Conservation (phyloP, 176 grass and related monocot species). For the Tuctoria greenei region DNA sequence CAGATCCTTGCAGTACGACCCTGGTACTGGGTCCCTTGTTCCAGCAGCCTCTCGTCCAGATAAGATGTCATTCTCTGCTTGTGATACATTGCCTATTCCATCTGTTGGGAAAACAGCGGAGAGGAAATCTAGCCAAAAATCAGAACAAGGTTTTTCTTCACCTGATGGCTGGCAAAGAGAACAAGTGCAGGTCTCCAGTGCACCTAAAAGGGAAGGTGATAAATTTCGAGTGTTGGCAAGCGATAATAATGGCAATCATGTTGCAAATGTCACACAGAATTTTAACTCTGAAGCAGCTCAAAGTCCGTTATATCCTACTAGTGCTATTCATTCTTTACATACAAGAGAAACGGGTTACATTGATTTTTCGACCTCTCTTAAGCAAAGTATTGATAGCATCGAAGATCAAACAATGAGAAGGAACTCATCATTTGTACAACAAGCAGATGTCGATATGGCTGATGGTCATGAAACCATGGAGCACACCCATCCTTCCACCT, state of each 20-base stretch:
- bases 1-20: conserved; percentile 79
- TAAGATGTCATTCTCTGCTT: conserved; percentile 18
- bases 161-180: conserved; percentile 37
- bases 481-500: conserved; percentile 58
- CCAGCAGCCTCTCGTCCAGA: conserved; percentile 50
- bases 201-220: conserved; percentile 26
- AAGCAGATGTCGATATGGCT: conserved; percentile 43
- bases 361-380: background rate
- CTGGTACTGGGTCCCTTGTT: conserved; percentile 70
- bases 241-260: background rate
- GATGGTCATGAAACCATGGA: conserved; percentile 36
- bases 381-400: background rate
- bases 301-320: background rate
- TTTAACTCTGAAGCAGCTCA: conserved; percentile 21
- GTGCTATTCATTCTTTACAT: conserved; percentile 5
- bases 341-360: background rate
- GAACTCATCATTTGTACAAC: conserved; percentile 23
- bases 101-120: conserved; percentile 30
- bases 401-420: conserved; percentile 17
- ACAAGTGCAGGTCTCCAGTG: conserved; percentile 22
- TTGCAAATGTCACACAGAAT: background rate
- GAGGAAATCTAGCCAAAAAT: conserved; percentile 42
- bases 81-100: conserved; percentile 34
- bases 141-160: conserved; percentile 41
- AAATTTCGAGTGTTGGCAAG: conserved; percentile 36